Conservation (phyloP, 208 protist genomes). For the Wallacemonas sp. region DNA sequence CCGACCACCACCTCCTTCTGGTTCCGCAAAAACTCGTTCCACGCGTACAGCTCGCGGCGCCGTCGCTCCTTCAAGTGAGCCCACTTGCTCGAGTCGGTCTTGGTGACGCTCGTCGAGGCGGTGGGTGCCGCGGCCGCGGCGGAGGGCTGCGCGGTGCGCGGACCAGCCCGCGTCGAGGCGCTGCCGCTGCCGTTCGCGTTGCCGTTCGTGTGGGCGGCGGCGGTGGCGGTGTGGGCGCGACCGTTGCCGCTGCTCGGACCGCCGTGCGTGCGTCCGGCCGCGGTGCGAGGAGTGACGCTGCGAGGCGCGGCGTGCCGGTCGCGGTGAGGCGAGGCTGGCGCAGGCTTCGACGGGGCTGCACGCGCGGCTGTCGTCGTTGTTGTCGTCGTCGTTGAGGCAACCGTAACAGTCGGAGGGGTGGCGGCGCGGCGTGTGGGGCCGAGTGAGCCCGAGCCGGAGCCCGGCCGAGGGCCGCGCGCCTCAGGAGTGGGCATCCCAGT, state of each 20-base stretch:
- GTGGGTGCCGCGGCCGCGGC: background rate
- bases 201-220: constrained; percentile 1
- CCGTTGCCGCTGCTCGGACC: background rate
- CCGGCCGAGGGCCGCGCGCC: background rate
- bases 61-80: constrained; percentile 47
- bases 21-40: constrained; percentile 59
- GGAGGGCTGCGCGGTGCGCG: background rate
- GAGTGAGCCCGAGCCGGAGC: too few species aligned
- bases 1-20: constrained; percentile 29
- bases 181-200: background rate
- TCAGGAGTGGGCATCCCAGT: constrained; percentile 16
- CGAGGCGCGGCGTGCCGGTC: background rate
- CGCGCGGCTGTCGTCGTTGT: too few species aligned
- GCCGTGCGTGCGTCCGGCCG: background rate
- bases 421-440: too few species aligned
- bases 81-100: constrained; percentile 2
- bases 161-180: background rate
- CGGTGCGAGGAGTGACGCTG: background rate
- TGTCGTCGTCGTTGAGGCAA: background rate
- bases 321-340: constrained; percentile 3
- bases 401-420: background rate
- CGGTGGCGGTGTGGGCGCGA: too few species aligned
- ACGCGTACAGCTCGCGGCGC: constrained; percentile 79
- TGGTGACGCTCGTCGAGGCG: background rate
- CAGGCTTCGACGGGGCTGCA: background rate